Percentiles rank a stretch among this genome's conserved stretches.
phyloP scores from a whole-genome alignment of 2,329 filamentous ascomycete genomes.

The Stagonosporopsis cucurbitacearum region DNA sequence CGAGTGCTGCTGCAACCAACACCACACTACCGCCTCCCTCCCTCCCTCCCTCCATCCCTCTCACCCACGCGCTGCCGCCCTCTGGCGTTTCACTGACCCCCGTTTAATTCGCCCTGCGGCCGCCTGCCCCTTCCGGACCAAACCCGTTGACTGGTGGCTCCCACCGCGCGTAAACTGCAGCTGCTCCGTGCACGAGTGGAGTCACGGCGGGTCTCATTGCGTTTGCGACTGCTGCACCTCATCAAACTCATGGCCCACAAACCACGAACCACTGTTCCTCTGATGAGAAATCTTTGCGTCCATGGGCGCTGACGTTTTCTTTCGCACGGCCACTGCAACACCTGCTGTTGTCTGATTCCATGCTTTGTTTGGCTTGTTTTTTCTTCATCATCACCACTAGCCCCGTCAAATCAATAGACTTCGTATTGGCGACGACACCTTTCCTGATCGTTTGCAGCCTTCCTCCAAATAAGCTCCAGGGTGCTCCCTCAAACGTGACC shows the following conservation, averaged over 20 bases:
- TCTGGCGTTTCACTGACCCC: conserved; percentile 24
- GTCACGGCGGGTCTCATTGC: conserved; percentile 18
- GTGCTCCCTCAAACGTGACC: conserved; percentile 9
- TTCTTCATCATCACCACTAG: too few species aligned
- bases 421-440: conserved; percentile 30
- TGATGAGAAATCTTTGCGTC: too few species aligned
- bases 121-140: conserved; percentile 25
- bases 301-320: conserved; percentile 17
- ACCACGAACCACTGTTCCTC: conserved; percentile 40
- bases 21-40: too few species aligned
- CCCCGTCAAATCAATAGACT: conserved; percentile 11
- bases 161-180: conserved; percentile 25
- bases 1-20: too few species aligned
- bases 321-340: conserved; percentile 4
- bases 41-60: too few species aligned
- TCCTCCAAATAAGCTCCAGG: conserved; percentile 6
- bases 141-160: conserved; percentile 27
- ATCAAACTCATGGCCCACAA: too few species aligned
- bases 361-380: conserved; percentile 1
- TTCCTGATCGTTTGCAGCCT: conserved; percentile 12
- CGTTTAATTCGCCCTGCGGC: conserved; percentile 23
- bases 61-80: too few species aligned
- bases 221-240: conserved; percentile 28
- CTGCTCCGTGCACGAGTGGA: conserved; percentile 19
- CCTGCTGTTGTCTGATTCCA: background rate